Evolutionary conservation across 169 alveolate genomes (phyloP).

Genomic region (Eimeria nieschulzi): DNA sequence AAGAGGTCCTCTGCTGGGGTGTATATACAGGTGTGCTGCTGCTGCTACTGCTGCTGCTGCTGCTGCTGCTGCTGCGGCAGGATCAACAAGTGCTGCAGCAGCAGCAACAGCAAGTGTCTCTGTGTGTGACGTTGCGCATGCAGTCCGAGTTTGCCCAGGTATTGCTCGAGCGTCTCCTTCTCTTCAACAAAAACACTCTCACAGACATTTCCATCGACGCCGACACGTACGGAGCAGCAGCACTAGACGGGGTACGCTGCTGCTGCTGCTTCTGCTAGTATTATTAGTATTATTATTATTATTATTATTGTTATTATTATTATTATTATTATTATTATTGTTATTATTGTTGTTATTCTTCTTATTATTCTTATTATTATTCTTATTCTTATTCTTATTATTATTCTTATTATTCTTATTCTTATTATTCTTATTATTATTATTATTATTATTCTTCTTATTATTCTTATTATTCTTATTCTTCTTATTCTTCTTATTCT

Average conservation of each 20-base stretch:
- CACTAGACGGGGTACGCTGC: constrained; percentile 51
- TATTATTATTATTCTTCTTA: background rate
- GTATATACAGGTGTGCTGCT: constrained; percentile 68
- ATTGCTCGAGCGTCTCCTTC: constrained; percentile 67
- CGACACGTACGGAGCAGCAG: constrained; percentile 56
- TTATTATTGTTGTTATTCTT: too few species aligned
- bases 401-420: too few species aligned
- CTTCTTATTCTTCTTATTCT: too few species aligned
- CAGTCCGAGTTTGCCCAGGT: constrained; percentile 59
- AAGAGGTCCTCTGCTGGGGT: constrained; percentile 72
- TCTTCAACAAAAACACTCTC: constrained; percentile 42
- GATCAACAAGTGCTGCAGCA: background rate
- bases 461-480: too few species aligned
- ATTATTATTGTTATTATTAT: too few species aligned
- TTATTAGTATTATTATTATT: too few species aligned
- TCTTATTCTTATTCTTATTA: too few species aligned
- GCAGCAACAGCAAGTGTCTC: background rate
- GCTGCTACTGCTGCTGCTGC: constrained; percentile 18
- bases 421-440: too few species aligned
- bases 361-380: too few species aligned
- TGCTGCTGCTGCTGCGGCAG: constrained; percentile 6
- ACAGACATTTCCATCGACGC: constrained; percentile 62
- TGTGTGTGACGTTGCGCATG: background rate
- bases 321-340: too few species aligned
- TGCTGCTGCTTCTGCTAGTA: too few species aligned